Base-by-base conservation (phyloP, 1,139 yeast genomes). In the Nakaseomyces delphensis region DNA sequence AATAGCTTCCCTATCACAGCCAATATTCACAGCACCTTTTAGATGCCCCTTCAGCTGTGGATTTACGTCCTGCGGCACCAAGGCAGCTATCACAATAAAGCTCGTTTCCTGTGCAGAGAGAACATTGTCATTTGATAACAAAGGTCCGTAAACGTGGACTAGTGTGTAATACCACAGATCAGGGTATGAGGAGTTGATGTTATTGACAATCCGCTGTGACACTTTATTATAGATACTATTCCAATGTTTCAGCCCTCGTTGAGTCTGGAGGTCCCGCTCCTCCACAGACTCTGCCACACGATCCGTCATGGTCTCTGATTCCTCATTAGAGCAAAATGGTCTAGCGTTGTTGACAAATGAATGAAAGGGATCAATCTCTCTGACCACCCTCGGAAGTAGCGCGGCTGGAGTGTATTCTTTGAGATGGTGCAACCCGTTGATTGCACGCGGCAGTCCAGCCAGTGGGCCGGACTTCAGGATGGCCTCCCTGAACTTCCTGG, bases 61-160 rank as follows among this genome's bases (percentile, higher is more conserved):
- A 52, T 83, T 85, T n/a, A 87, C 96, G 60, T 87, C 95, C 59
- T 85, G 96, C 0, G 96, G 96, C 11, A 87, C 79, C 54, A 89
- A 70, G 48, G 89, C 73, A 1, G 94, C 82, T 24, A 87, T 76
- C 4, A 87, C 77, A 38, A 86, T 81, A 53, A 85, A 61, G 31
- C 91, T 79, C 0, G 96, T 82, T 49, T 86, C 95, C 48, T 69
- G 71, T 1, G 83, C 79, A 9, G 71, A 62, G 31, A 87, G 66
- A 2, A 85, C 70, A 3, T 71, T 80, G 10, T 79, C 74, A 58
- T 64, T 83, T 25, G 94, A 80, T 45, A 87, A 69, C 36, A 87
- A 62, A 11, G 94, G 87, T 0, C 85, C 77, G 56, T 87, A 89
- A 11, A 83, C 89, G 55, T 82, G 79, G 46, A 78, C 76, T 45